A percentile compares a stretch with the other conserved stretches of the same genome.
Conservation (phyloP, 1,284 basidiomycete species). For the Ceratobasidium papillatum region DNA sequence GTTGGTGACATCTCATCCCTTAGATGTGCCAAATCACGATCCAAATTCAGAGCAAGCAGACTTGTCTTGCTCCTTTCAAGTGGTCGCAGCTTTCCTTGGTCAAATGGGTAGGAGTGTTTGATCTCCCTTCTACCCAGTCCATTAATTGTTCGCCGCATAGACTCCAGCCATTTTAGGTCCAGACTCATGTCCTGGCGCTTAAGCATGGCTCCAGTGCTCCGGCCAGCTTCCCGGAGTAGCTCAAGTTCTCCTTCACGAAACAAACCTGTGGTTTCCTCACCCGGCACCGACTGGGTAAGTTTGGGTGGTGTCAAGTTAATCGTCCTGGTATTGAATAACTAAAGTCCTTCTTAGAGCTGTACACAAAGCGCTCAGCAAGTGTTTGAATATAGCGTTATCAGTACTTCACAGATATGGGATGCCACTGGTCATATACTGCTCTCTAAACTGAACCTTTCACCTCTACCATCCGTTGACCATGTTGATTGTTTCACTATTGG, state of each 20-base stretch:
- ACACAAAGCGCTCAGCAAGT: not conserved
- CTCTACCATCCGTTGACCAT: not conserved
- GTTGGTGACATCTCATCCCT: slow-evolving; percentile 57
- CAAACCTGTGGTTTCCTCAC: not conserved
- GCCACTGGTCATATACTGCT: slow-evolving; percentile 26
- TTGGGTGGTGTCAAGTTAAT: not conserved
- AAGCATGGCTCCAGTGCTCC: not conserved
- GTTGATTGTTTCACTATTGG: slow-evolving; percentile 7
- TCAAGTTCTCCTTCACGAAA: slow-evolving; percentile 29
- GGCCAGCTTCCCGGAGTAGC: not conserved
- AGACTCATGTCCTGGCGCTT: slow-evolving; percentile 20
- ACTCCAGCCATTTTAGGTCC: not conserved
- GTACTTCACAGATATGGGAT: slow-evolving; percentile 27
- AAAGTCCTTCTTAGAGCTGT: not conserved
- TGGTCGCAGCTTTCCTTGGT: slow-evolving; percentile 23
- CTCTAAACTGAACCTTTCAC: slow-evolving; percentile 6
- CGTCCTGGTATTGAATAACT: not conserved
- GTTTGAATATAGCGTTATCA: slow-evolving; percentile 9
- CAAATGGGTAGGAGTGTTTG: not conserved
- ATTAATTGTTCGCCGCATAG: not conserved
- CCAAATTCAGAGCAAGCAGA: not conserved
- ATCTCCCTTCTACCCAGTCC: not conserved
- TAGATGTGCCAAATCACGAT: not conserved
- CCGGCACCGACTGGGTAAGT: slow-evolving; percentile 17
- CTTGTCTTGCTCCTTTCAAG: slow-evolving; percentile 31